These are phyloP conservation scores for Plasmodium sp. DNA, from an alignment of 169 alveolate species.

Conservation along the genomic window DNA sequence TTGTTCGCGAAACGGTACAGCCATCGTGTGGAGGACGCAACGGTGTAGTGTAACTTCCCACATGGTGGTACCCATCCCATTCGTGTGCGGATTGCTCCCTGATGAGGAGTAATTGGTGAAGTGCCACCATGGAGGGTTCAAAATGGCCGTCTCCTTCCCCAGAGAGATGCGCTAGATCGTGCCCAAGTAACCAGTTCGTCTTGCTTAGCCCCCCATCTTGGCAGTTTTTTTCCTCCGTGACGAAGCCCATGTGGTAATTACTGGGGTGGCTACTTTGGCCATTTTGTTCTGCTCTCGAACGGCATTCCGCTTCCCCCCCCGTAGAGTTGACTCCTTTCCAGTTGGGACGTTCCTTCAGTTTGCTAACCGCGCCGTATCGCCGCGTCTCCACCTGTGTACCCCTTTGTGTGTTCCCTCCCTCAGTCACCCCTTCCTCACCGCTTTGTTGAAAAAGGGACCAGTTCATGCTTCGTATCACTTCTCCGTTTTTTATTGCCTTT, in stretches of 20 bases:
- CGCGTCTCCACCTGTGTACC: background rate
- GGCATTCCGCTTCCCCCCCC: background rate
- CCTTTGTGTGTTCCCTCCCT: background rate
- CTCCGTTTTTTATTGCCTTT: conserved; percentile 25
- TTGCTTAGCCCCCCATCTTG: background rate
- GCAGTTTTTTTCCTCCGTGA: background rate
- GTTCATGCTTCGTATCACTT: background rate
- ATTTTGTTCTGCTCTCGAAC: background rate
- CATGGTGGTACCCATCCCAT: background rate
- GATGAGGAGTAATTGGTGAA: background rate
- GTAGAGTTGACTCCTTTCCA: background rate
- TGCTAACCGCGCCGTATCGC: background rate
- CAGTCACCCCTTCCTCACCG: background rate
- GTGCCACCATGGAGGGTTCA: background rate
- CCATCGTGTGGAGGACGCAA: background rate
- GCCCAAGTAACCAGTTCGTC: background rate
- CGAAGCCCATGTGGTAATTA: background rate
- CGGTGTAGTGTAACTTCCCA: background rate
- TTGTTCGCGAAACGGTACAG: background rate
- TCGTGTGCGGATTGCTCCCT: background rate
- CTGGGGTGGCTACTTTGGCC: background rate
- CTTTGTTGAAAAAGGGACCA: background rate
- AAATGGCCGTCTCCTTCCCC: background rate
- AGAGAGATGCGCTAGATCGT: background rate
- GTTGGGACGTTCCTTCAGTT: background rate